Conservation (phyloP, 441 rosid genomes). For the Mallotus japonicus region DNA sequence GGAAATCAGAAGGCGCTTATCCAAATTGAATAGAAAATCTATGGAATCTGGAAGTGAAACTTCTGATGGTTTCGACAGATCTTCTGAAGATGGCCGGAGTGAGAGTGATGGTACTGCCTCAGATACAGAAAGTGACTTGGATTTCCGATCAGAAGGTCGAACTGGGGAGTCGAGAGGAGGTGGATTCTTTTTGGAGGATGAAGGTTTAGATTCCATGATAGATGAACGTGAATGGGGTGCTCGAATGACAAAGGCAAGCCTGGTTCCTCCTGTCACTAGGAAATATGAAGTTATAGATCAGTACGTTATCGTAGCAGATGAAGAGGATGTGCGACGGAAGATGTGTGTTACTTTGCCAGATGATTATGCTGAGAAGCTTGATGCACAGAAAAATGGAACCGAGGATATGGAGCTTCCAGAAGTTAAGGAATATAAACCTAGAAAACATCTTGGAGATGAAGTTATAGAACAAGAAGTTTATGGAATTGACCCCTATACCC, state of each 20-base stretch:
- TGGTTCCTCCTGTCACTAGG: conserved; percentile 99
- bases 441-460: conserved; percentile 86
- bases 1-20: conserved; percentile 85
- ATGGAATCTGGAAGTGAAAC: conserved; percentile 93
- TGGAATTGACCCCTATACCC: conserved; percentile 98
- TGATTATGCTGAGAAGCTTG: conserved; percentile 94
- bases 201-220: conserved; percentile 52
- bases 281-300: conserved; percentile 91
- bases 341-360: conserved; percentile 96
- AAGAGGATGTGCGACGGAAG: conserved; percentile 83
- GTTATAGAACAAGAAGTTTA: conserved; percentile 99
- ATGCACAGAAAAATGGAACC: conserved; percentile 78
- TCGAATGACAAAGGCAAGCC: conserved; percentile 97
- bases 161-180: conserved; percentile 57
- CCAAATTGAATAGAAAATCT: conserved; percentile 79
- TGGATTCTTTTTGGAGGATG: conserved; percentile 58
- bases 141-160: conserved; percentile 58
- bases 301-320: conserved; percentile 83
- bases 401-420: conserved; percentile 99
- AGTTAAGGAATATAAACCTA: conserved; percentile 93
- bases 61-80: conserved; percentile 70
- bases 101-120: conserved; percentile 70
- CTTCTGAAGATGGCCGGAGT: conserved; percentile 67
- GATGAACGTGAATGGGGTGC: conserved; percentile 99
- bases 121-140: conserved; percentile 87